Base-by-base conservation (phyloP, 306 rosid genomes). In the Rosa persica region DNA sequence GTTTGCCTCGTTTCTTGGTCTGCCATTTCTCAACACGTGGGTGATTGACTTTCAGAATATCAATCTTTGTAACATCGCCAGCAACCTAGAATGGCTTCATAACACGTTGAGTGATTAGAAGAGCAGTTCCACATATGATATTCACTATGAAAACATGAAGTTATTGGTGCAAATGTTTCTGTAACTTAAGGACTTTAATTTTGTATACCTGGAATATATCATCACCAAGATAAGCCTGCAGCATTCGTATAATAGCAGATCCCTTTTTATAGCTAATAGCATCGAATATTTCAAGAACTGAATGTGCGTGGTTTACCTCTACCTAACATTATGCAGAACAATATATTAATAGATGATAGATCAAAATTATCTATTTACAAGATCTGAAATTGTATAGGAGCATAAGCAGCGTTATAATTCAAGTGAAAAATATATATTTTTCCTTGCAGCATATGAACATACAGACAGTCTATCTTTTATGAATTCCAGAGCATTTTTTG, bases 211-310 rank as follows among this genome's bases (percentile, higher is more conserved):
- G 90, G 82, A 88, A 83, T 58, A 75, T 70, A 43, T 69, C 88
- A 64, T 88, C 85, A 23, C 92, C 90, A 75, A 90, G 84, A 83
- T 80, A 88, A 49, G 40, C 73, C 72, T 90, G 86, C 82, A 90
- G 77, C 89, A 90, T 90, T 70, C 89, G 79, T 42, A 90, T 90
- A 67, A 88, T 79, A 25, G 88, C 65, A 34, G 87, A 86, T 76
- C 94, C 90, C 72, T 86, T 90, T 19, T 80, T 38, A 82, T 90
- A 88, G 88, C 90, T 79, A 47, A 90, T 81, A 38, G 81, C 87
- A 79, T 90, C 89, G 57, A 87, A 88, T 44, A 83, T 30, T 30
- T 30, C 34, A 30, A 30, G 34, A 30, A 30, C 34, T 30, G 2
- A 30, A 30, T 2, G 34, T 30, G 34, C 34, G 34, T 30, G 34